These are phyloP conservation scores for Penicillium dipodomyicola DNA, from an alignment of 495 filamentous ascomycete species.

Conservation along the genomic window DNA sequence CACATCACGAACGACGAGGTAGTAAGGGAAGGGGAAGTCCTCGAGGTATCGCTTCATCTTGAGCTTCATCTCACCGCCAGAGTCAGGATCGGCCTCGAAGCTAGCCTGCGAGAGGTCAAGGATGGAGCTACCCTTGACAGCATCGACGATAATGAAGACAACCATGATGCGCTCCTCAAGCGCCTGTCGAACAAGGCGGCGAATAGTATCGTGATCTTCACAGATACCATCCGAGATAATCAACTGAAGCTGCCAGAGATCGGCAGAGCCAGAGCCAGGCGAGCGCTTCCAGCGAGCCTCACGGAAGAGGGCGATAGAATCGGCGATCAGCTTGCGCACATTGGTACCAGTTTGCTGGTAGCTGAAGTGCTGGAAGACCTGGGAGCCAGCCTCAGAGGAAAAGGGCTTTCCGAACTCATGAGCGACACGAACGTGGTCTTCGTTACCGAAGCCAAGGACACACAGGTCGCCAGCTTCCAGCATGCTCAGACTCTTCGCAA, in stretches of 20 bases:
- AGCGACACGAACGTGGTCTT: constrained; percentile 74
- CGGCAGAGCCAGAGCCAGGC: constrained; percentile 55
- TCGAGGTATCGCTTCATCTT: constrained; percentile 88
- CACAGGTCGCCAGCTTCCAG: constrained; percentile 90
- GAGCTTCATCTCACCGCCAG: constrained; percentile 60
- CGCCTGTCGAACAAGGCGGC: constrained; percentile 77
- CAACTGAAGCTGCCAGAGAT: constrained; percentile 95
- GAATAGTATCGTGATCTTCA: constrained; percentile 80
- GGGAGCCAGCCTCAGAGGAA: constrained; percentile 75
- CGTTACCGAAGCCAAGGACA: constrained; percentile 78
- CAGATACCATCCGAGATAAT: constrained; percentile 93
- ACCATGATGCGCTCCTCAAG: constrained; percentile 96
- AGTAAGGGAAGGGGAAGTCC: constrained; percentile 93
- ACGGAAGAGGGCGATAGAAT: constrained; percentile 77
- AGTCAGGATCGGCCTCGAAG: constrained; percentile 61
- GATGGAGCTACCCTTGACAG: constrained; percentile 65
- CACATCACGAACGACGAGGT: constrained; percentile 88
- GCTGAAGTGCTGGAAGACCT: constrained; percentile 78
- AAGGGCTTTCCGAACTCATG: constrained; percentile 86
- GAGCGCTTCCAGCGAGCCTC: constrained; percentile 62
- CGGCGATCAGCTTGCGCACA: constrained; percentile 70
- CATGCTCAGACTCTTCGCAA: constrained; percentile 79
- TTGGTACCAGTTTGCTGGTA: constrained; percentile 85
- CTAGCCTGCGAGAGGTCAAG: constrained; percentile 76
- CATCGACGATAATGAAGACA: constrained; percentile 94